Base-by-base conservation (phyloP, 2,329 filamentous ascomycete species). In the Cercospora berteroae region DNA sequence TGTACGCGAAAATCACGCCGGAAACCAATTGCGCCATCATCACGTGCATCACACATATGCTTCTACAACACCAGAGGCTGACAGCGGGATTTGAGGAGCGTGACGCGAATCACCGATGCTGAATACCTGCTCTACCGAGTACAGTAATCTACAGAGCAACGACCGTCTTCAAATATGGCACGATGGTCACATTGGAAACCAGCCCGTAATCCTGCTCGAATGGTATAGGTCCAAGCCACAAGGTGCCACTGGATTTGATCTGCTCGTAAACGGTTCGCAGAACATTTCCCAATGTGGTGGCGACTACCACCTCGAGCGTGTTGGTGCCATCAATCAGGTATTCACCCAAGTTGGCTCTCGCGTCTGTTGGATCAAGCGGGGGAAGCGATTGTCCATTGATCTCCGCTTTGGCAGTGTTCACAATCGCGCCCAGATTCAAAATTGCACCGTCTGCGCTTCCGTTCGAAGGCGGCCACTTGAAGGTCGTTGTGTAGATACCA, bases 401-500 rank as follows among this genome's bases (percentile, higher is more conserved):
- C 58, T 59, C 77, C 4, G 71, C 75, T 10, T 73, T 71, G 9
- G 71, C 67, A 6, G 77, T 77, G 63, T 79, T 74, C 6, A 71
- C 62, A 25, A 79, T 69, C 1, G 72, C 69, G 5, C 74, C 74
- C 1, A 80, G 65, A 13, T 67, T 64, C 7, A 80, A 67, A 8
- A 76, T 57, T 0, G 75, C 78, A 6, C 74, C 74, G 12, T 69
- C 63, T 10, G 66, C 64, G 23, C 48, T 62, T 27, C 29, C 58
- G 9, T 68, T 68, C 10, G 44, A 25, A 16, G 65, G 59, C 8
- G 75, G 74, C 67, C 72, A 74, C 16, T 64, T 48, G 68, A 80
- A 79, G 12, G 71, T 69, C n/a, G 77, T 75, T 48, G 69, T 71
- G 72, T 80, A 80, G 67, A 74, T 75, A 6, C 78, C 79, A 7